Evolutionary conservation across 805 yeast genomes (phyloP).

Genomic region (Yarrowia sp.): DNA sequence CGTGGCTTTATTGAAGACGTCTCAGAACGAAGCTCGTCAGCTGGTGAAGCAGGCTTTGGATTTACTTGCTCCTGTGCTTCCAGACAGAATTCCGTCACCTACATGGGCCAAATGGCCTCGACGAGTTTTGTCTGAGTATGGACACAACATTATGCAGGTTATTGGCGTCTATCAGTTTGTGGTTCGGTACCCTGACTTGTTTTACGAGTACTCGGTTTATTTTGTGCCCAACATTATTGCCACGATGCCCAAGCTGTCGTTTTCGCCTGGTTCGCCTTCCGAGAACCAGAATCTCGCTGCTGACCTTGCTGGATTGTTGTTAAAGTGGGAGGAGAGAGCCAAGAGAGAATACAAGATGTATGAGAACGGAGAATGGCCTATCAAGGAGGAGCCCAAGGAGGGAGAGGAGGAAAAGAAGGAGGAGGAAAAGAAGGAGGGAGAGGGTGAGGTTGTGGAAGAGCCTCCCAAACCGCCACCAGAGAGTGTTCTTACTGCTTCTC

Average conservation of each 20-base stretch:
- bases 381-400: slow-evolving; percentile 11
- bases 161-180: slow-evolving; percentile 83
- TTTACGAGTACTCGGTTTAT: slow-evolving; percentile 81
- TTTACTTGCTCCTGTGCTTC: slow-evolving; percentile 80
- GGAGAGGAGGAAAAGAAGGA: slow-evolving; percentile 26
- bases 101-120: slow-evolving; percentile 95
- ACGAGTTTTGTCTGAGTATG: slow-evolving; percentile 85
- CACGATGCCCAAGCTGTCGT: slow-evolving; percentile 86
- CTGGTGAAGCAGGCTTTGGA: slow-evolving; percentile 86
- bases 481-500: slow-evolving; percentile 66
- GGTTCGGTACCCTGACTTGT: slow-evolving; percentile 78
- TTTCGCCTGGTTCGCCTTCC: slow-evolving; percentile 67
- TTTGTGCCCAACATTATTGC: slow-evolving; percentile 84
- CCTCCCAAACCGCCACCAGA: slow-evolving; percentile 43
- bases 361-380: slow-evolving; percentile 4
- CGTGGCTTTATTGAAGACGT: slow-evolving; percentile 80
- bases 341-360: slow-evolving; percentile 29
- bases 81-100: slow-evolving; percentile 55
- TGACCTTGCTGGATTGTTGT: slow-evolving; percentile 79
- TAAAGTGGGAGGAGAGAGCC: slow-evolving; percentile 72
- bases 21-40: slow-evolving; percentile 77
- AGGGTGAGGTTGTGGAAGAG: slow-evolving; percentile 31
- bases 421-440: slow-evolving; percentile 29
- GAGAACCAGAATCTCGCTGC: slow-evolving; percentile 85
- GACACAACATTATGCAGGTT: slow-evolving; percentile 80